phyloP scores from a whole-genome alignment of 768 basidiomycete genomes.

The Trametes villosa region DNA sequence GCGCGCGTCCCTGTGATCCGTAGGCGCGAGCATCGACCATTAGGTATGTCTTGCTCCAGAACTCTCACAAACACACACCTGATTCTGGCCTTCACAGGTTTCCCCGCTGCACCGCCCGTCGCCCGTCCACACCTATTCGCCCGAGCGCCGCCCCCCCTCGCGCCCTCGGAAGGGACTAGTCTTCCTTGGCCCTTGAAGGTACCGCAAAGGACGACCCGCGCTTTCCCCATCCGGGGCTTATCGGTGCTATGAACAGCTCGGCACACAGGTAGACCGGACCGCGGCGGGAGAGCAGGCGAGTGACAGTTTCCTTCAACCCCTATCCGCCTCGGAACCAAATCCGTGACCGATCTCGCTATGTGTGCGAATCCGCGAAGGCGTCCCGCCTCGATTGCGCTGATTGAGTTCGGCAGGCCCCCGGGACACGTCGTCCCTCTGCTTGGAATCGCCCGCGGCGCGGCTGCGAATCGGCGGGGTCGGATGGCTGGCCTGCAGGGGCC shows the following conservation, averaged over 20 bases:
- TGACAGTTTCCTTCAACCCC: slow-evolving; percentile 24
- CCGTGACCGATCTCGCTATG: slow-evolving; percentile 21
- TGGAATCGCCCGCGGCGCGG: slow-evolving; percentile 4
- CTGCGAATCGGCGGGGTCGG: slow-evolving; percentile 20
- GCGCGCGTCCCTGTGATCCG: slow-evolving; percentile 26
- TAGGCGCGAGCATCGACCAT: slow-evolving; percentile 2
- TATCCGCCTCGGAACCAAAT: slow-evolving; percentile 25
- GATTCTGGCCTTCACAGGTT: slow-evolving; percentile 4
- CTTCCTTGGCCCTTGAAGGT: slow-evolving; percentile 18
- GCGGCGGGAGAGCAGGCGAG: slow-evolving; percentile 9
- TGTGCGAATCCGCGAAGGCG: slow-evolving; percentile 15
- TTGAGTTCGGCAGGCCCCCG: slow-evolving; percentile 14
- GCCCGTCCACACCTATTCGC: background rate
- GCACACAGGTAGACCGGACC: slow-evolving; percentile 22
- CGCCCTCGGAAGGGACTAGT: slow-evolving; percentile 13
- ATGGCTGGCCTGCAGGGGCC: slow-evolving; percentile 2
- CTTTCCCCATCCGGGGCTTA: slow-evolving; percentile 25
- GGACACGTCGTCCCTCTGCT: slow-evolving; percentile 6
- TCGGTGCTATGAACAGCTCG: slow-evolving; percentile 27
- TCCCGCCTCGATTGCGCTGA: slow-evolving; percentile 8
- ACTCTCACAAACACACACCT: slow-evolving; percentile 4
- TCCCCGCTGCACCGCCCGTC: background rate
- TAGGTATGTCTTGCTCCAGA: slow-evolving; percentile 9
- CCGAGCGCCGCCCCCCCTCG: slow-evolving; percentile 1
- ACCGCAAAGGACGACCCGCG: slow-evolving; percentile 13